Percentiles rank a stretch among this genome's conserved stretches.
These are phyloP conservation scores for Solanum dulcamara DNA, from an alignment of 257 asterid genomes.

Conservation along the genomic window DNA sequence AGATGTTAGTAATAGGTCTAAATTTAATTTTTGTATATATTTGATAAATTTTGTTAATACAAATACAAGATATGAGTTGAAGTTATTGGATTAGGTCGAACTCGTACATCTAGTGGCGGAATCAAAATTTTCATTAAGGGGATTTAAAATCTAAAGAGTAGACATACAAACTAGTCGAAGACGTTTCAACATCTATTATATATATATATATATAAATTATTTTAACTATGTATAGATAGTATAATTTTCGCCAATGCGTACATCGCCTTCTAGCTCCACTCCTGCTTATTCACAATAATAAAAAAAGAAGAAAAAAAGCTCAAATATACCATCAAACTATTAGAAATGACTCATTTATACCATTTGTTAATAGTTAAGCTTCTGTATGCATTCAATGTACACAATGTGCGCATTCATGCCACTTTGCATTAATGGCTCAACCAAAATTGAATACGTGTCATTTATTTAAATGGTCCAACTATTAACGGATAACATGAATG, in stretches of 20 bases:
- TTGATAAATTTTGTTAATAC: neutral
- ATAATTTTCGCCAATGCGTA: no score
- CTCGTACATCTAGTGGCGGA: neutral
- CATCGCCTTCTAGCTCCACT: neutral
- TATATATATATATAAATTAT: no score
- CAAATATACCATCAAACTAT: neutral
- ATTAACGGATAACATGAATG: neutral
- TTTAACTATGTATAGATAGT: no score
- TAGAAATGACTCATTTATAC: neutral
- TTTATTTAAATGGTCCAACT: no score
- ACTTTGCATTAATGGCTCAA: no score
- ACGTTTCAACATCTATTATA: no score
- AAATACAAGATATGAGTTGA: neutral
- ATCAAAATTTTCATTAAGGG: no score
- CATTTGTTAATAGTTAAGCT: no score
- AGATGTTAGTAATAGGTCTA: neutral
- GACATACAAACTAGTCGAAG: no score
- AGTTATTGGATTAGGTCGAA: neutral
- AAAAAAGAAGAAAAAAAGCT: neutral
- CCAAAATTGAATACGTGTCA: no score
- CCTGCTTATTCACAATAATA: neutral
- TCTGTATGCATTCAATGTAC: neutral
- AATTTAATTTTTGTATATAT: neutral
- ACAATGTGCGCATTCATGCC: no score
- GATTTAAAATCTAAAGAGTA: no score